Percentiles rank a stretch among this genome's conserved stretches.
Evolutionary conservation across 2,329 filamentous ascomycete genomes (phyloP).

Genomic region (Diaporthe batatas): DNA sequence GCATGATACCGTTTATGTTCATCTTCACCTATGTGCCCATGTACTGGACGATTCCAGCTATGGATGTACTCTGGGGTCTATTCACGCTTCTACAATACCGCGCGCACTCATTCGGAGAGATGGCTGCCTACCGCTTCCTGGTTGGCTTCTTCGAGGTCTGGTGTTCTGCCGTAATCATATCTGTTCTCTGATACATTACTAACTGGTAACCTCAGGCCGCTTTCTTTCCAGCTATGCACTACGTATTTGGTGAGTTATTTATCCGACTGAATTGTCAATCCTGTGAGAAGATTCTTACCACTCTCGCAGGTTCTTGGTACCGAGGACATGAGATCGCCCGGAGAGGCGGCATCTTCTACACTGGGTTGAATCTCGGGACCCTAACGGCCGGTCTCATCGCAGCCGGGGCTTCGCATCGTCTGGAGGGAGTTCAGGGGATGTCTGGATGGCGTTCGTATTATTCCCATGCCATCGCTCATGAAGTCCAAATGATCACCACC

Average conservation of each 20-base stretch:
- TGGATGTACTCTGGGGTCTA: slow-evolving; percentile 67
- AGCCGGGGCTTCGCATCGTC: slow-evolving; percentile 55
- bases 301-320: slow-evolving; percentile 38
- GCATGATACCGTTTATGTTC: slow-evolving; percentile 65
- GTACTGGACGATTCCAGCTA: slow-evolving; percentile 63
- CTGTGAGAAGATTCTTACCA: background rate
- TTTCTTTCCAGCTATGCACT: slow-evolving; percentile 54
- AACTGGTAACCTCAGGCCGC: slow-evolving; percentile 49
- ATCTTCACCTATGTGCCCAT: slow-evolving; percentile 62
- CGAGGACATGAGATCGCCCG: slow-evolving; percentile 60
- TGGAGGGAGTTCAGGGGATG: slow-evolving; percentile 60
- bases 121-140: slow-evolving; percentile 66
- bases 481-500: too few species aligned
- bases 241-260: slow-evolving; percentile 53
- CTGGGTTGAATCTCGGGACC: slow-evolving; percentile 64
- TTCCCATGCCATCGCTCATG: too few species aligned
- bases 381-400: slow-evolving; percentile 66
- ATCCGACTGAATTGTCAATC: background rate
- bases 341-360: slow-evolving; percentile 65
- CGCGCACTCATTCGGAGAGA: slow-evolving; percentile 60
- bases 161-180: background rate
- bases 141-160: slow-evolving; percentile 64
- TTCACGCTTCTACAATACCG: slow-evolving; percentile 69
- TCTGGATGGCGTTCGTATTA: slow-evolving; percentile 57
- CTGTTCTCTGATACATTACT: background rate